Conservation (phyloP, 495 filamentous ascomycete genomes). For the Penicillium simplicissimum region DNA sequence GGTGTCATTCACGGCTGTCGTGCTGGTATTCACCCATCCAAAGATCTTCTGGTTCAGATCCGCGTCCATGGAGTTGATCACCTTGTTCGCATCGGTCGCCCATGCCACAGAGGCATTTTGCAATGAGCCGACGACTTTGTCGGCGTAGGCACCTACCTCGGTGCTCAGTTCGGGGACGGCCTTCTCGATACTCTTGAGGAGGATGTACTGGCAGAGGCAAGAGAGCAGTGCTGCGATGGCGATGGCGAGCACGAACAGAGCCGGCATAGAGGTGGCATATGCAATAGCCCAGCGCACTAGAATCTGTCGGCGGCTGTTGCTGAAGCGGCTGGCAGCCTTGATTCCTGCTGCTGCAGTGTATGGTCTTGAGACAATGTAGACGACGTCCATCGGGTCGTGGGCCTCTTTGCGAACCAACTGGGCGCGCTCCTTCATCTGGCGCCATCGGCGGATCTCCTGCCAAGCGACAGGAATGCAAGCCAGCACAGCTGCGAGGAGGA, state of each 20-base stretch:
- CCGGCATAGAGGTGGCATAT: conserved; percentile 81
- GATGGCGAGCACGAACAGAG: conserved; percentile 83
- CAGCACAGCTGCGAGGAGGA: conserved; percentile 68
- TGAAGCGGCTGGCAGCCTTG: conserved; percentile 68
- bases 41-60: conserved; percentile 83
- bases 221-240: conserved; percentile 81
- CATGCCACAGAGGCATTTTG: conserved; percentile 74
- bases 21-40: conserved; percentile 85
- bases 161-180: conserved; percentile 72
- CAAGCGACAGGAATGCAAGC: conserved; percentile 76
- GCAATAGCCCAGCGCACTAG: conserved; percentile 82
- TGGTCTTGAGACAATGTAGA: conserved; percentile 83
- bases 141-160: conserved; percentile 80
- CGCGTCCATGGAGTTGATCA: conserved; percentile 63
- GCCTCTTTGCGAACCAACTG: conserved; percentile 63
- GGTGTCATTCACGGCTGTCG: conserved; percentile 78
- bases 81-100: conserved; percentile 74
- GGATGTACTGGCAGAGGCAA: conserved; percentile 80
- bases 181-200: conserved; percentile 71
- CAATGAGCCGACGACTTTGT: conserved; percentile 71
- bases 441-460: conserved; percentile 78
- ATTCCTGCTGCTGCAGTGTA: conserved; percentile 70
- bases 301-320: conserved; percentile 63
- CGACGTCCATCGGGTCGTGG: conserved; percentile 80
- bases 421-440: conserved; percentile 66